Conservation (phyloP, 2,329 filamentous ascomycete genomes). For the Verticillium klebahnii region DNA sequence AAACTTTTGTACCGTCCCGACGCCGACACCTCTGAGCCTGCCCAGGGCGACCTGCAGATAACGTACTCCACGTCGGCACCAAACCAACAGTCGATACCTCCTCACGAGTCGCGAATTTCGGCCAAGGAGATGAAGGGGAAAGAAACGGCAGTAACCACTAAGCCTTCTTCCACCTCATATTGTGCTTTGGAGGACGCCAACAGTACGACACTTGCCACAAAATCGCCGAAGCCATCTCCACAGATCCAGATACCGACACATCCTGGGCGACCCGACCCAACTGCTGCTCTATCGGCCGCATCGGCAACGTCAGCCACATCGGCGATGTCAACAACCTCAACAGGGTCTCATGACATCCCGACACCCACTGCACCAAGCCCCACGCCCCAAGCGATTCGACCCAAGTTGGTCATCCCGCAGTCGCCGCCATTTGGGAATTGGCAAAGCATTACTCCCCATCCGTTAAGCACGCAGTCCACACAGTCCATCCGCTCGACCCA, state of each 20-base stretch:
- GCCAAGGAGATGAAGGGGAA: slow-evolving; percentile 13
- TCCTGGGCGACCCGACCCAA: background rate
- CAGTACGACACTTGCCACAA: background rate
- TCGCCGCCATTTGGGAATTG: slow-evolving; percentile 2
- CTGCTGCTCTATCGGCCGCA: background rate
- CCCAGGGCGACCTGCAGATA: background rate
- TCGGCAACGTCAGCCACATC: background rate
- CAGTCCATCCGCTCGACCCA: background rate
- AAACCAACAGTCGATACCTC: background rate
- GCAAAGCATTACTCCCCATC: background rate
- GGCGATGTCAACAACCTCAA: background rate
- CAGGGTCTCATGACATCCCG: slow-evolving; percentile 12
- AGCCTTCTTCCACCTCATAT: too few species aligned
- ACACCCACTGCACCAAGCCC: slow-evolving; percentile 30
- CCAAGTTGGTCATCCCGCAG: slow-evolving; percentile 22
- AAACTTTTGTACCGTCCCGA: slow-evolving; percentile 27
- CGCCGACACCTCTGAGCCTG: background rate
- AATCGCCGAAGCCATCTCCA: background rate
- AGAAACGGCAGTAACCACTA: too few species aligned
- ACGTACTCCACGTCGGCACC: background rate
- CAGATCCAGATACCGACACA: background rate
- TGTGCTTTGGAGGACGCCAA: background rate
- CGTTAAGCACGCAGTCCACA: background rate
- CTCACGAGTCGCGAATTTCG: slow-evolving; percentile 9
- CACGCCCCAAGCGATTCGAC: slow-evolving; percentile 22